Base-by-base conservation (phyloP, 352 stramenopile species). In the Globisporangium nunn region DNA sequence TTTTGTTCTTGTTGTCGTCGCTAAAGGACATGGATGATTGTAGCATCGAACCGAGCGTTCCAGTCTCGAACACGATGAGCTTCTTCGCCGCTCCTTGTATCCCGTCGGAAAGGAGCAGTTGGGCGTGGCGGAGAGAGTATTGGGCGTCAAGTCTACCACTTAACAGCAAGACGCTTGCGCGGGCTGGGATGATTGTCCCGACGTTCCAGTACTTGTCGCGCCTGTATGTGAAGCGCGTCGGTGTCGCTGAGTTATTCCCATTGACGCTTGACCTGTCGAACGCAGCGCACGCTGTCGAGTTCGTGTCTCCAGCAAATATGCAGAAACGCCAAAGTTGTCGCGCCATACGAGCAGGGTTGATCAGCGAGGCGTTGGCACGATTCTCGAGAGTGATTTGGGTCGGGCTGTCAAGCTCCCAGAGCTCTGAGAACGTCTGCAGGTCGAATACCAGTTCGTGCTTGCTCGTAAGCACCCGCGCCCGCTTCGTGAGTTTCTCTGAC, bases 361-460 rank as follows among this genome's bases (percentile, higher is more conserved):
- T 73, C 3, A 68, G 63, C 44, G 67, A 53, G 17, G 72, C 49
- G 4, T 50, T 75, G 49, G 86, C 88, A 1, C 74, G 64, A 30
- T 59, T n/a, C 31, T 70, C 54, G 5, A 92, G 56, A 43, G 73
- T 52, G 0, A 48, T 58, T n/a, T 74, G 54, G 14, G 64, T 67
- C 1, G 78, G 78, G 28, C n/a, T n/a, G 14, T 40, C 47, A 4
- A 31, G 11, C 37, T 90, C 78, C 82, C 82, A 92, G 29, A 89
- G 66, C 59, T 92, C 82, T 6, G 74, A 89, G 49, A 90, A 90
- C 29, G 67, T 56, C 56, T 87, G 81, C 10, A 90, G 49, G 6
- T 75, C 78, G 61, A 71, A 84, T n/a, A 88, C 50, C 15, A 55
- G 17, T 14, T 59, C 47, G 7, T 48, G 35, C 23, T 64, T 39